These are phyloP conservation scores for Cymodocea nodosa DNA, from an alignment of 116 monocot genomes.

Conservation along the genomic window DNA sequence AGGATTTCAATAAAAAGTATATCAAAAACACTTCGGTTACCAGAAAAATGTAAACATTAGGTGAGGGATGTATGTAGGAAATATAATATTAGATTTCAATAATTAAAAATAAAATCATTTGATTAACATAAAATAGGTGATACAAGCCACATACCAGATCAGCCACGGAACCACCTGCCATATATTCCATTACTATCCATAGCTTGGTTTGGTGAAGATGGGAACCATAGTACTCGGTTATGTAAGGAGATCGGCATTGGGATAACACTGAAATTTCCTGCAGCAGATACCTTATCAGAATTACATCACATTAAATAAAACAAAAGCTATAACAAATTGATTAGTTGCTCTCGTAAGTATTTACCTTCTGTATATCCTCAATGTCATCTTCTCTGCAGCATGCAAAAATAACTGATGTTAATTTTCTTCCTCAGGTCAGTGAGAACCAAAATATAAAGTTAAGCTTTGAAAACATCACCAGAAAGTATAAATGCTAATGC, in stretches of 20 bases:
- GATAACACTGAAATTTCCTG: slow-evolving; percentile 40
- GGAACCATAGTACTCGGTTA: slow-evolving; percentile 84
- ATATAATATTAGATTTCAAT: too few relatives aligned
- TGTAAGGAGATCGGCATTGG: slow-evolving; percentile 36
- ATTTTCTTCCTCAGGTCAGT: neutral
- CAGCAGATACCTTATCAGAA: slow-evolving; percentile 4
- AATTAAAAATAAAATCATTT: too few relatives aligned
- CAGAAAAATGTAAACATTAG: too few relatives aligned
- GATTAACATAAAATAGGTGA: neutral
- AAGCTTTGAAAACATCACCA: too few relatives aligned
- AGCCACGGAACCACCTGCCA: slow-evolving; percentile 97
- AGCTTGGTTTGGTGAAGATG: slow-evolving; percentile 89
- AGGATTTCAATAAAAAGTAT: neutral
- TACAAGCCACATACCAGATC: slow-evolving; percentile 48
- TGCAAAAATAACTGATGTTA: slow-evolving; percentile 1
- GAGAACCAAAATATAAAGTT: too few relatives aligned
- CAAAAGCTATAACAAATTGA: neutral
- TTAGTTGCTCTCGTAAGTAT: slow-evolving; percentile 1
- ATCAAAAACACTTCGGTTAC: neutral
- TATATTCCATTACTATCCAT: slow-evolving; percentile 95
- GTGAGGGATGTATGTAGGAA: too few relatives aligned
- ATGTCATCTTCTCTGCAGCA: slow-evolving; percentile 77
- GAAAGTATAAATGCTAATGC: too few relatives aligned
- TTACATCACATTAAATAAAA: slow-evolving; percentile 4
- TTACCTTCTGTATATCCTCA: slow-evolving; percentile 96